Conservation (phyloP, 176 grass and related monocot genomes). For the Rhynchospora pubera region DNA sequence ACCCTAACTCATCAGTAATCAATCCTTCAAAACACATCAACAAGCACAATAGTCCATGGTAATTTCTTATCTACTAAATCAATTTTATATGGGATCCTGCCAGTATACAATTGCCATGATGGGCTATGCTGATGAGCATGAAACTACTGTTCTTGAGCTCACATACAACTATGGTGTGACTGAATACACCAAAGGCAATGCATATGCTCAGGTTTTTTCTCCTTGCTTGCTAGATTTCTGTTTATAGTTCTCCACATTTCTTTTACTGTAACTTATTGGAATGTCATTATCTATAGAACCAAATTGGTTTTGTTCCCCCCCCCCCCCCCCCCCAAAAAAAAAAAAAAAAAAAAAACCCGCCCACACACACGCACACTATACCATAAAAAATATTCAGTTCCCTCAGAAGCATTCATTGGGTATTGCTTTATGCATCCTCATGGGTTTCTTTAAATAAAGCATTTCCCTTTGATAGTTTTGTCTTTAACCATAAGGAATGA, state of each 20-base stretch:
- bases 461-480: too few species aligned
- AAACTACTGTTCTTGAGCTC: constrained; percentile 81
- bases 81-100: not conserved
- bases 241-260: not conserved
- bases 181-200: constrained; percentile 94
- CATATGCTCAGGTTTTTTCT: constrained; percentile 77
- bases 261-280: not conserved
- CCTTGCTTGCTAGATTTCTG: not conserved
- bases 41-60: constrained; percentile 13
- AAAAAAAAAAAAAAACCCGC: not conserved
- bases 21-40: too few species aligned
- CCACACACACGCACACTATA: too few species aligned
- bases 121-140: constrained; percentile 75
- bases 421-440: too few species aligned
- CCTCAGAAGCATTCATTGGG: too few species aligned
- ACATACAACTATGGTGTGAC: constrained; percentile 91
- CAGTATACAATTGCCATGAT: constrained; percentile 91
- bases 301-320: too few species aligned
- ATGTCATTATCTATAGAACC: not conserved
- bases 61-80: not conserved
- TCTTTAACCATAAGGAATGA: not conserved
- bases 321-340: too few species aligned
- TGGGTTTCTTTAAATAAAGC: too few species aligned
- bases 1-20: too few species aligned
- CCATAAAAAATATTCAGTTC: too few species aligned